Percentiles rank a stretch among this genome's conserved stretches.
Conservation (phyloP, 805 yeast species). For the Pichia exigua region DNA sequence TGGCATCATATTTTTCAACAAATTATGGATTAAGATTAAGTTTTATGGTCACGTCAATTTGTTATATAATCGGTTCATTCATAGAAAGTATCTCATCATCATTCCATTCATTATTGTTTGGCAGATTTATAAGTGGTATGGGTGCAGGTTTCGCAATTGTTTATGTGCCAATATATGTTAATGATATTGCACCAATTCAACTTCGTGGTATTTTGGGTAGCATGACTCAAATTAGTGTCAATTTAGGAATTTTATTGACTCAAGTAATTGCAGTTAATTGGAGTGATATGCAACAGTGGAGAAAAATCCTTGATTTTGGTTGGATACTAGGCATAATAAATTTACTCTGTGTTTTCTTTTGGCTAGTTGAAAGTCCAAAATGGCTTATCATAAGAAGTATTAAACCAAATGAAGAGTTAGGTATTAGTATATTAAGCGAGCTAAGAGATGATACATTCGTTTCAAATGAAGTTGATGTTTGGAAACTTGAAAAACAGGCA, state of each 20-base stretch:
- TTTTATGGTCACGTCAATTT: conserved; percentile 41
- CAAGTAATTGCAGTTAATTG: conserved; percentile 66
- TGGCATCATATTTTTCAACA: conserved; percentile 61
- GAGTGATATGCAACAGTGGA: conserved; percentile 66
- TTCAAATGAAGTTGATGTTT: conserved; percentile 21
- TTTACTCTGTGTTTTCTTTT: conserved; percentile 33
- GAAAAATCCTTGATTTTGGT: conserved; percentile 60
- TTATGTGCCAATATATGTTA: conserved; percentile 72
- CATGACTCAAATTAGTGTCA: conserved; percentile 81
- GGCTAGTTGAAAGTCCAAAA: conserved; percentile 71
- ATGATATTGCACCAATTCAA: conserved; percentile 66
- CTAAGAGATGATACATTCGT: conserved; percentile 22
- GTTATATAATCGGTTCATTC: conserved; percentile 55
- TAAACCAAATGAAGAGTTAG: conserved; percentile 27
- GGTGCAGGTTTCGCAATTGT: conserved; percentile 89
- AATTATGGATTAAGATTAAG: conserved; percentile 53
- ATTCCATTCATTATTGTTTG: conserved; percentile 41
- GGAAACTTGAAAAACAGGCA: conserved; percentile 25
- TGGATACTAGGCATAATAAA: conserved; percentile 44
- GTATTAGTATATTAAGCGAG: conserved; percentile 28
- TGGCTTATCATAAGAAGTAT: conserved; percentile 51
- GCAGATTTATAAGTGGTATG: conserved; percentile 72
- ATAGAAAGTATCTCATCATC: conserved; percentile 45
- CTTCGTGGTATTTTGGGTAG: conserved; percentile 77
- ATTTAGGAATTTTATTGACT: conserved; percentile 74